These are phyloP conservation scores for Tolypocladium inflatum DNA, from an alignment of 2,329 filamentous ascomycete genomes.

Conservation along the genomic window DNA sequence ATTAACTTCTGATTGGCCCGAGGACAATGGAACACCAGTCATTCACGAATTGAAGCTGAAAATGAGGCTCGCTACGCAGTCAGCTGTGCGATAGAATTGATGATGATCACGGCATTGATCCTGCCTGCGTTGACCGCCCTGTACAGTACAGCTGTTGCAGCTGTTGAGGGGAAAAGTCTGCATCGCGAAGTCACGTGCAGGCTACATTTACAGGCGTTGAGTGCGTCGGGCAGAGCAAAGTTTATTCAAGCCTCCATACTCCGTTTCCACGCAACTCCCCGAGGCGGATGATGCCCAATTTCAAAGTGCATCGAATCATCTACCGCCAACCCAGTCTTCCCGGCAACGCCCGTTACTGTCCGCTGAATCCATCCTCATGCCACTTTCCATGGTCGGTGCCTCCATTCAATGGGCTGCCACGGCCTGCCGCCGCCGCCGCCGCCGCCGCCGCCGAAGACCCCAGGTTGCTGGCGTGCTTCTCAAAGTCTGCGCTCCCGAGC, in stretches of 20 bases:
- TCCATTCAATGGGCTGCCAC: slow-evolving; percentile 18
- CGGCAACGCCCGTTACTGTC: slow-evolving; percentile 11
- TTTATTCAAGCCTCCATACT: neutral
- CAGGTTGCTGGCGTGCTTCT: slow-evolving; percentile 48
- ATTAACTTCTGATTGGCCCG: too few species aligned
- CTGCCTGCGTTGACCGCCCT: too few species aligned
- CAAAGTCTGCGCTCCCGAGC: slow-evolving; percentile 61
- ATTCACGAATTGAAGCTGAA: too few species aligned
- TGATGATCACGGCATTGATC: too few species aligned
- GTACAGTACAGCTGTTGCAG: too few species aligned
- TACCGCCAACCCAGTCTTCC: neutral
- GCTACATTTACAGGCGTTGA: too few species aligned
- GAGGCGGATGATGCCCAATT: too few species aligned
- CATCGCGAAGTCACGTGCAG: too few species aligned
- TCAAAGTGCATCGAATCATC: neutral
- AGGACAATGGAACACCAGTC: too few species aligned
- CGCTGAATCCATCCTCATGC: slow-evolving; percentile 53
- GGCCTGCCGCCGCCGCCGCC: slow-evolving; percentile 33
- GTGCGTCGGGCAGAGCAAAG: neutral
- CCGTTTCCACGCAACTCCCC: neutral
- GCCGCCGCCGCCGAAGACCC: slow-evolving; percentile 36
- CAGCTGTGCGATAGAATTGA: too few species aligned
- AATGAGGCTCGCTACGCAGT: too few species aligned
- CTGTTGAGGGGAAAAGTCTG: too few species aligned
- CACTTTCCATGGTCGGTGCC: slow-evolving; percentile 32